Base-by-base conservation (phyloP, 2,329 filamentous ascomycete genomes). In the Pseudopithomyces chartarum region DNA sequence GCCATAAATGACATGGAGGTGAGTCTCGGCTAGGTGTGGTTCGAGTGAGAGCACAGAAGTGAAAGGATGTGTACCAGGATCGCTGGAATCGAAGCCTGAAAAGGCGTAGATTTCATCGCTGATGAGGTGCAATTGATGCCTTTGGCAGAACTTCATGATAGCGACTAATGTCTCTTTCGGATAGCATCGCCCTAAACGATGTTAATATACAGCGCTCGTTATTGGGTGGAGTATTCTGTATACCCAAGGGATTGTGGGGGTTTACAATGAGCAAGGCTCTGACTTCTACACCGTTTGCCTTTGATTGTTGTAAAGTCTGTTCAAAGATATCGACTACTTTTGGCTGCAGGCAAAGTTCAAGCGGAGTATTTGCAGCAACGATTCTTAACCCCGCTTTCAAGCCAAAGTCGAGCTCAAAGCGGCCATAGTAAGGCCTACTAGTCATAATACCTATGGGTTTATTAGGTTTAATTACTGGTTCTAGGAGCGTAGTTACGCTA, bases 401-500 rank as follows among this genome's bases (percentile, higher is more conserved):
- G 0, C 78, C 77, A 43, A 84, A 80, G 61, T 85, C 82, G 1
- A 77, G 66, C 20, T 79, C 73, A 52, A 84, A 84, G 15, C 78
- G 73, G 17, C 78, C 77, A 55, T 84, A 85, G 6, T 78, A 73
- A 0, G 82, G 81, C 13, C 77, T 68, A 29, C 71, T 76, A 2
- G 82, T 66, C 11, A 85, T 61, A 19, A 84, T 76, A 1, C 75
- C 80, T 48, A 20, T 4, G 10, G 6, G 5, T 13, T 2, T 23
- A 22, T 48, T 22, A 48, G 33, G 33, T 34, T 6, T 36, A 29
- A 15, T 36, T 32, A 15, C 43, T 12, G 7, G n/a, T 8, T 47
- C n/a, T 6, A 5, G 13, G 17, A 6, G 19, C 23, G 22, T n/a
- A n/a, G 33, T 17, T n/a, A 32, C 6, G 15, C 10, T 12, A 34